A percentile compares a stretch with the other conserved stretches of the same genome.
Evolutionary conservation across 78 protist genomes (phyloP).

Genomic region (Cavenderia fasciculata): DNA sequence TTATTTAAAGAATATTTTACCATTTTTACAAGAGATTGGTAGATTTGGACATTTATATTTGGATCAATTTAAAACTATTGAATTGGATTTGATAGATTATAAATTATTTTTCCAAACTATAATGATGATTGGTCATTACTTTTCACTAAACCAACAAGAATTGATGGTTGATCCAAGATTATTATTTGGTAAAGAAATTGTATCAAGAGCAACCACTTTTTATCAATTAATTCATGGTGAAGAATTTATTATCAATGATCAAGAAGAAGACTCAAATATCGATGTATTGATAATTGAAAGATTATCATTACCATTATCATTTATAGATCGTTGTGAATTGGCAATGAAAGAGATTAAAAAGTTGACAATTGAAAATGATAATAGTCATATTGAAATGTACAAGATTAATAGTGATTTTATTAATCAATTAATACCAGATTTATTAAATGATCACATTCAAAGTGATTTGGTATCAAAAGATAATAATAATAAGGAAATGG

Average conservation of each 20-base stretch:
- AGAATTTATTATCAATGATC: no score
- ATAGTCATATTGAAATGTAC: neutral
- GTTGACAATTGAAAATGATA: neutral
- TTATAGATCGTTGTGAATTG: neutral
- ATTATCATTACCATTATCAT: neutral
- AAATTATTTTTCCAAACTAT: slow-evolving; percentile 11
- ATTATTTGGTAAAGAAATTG: neutral
- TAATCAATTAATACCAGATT: neutral
- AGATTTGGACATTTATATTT: neutral
- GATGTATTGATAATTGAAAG: neutral
- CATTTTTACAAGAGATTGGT: neutral
- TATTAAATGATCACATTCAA: neutral
- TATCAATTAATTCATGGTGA: no score
- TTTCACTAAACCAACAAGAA: neutral
- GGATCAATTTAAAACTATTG: neutral
- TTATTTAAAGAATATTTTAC: neutral
- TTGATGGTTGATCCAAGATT: neutral
- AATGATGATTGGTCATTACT: neutral
- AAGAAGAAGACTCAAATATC: no score
- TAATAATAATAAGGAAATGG: neutral
- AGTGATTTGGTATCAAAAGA: neutral
- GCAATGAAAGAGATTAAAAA: neutral
- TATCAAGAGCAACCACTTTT: no score
- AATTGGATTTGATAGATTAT: slow-evolving; percentile 19
- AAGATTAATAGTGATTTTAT: neutral